These are phyloP conservation scores for Sporisorium exsertum DNA, from an alignment of 1,284 basidiomycete genomes.

Conservation along the genomic window DNA sequence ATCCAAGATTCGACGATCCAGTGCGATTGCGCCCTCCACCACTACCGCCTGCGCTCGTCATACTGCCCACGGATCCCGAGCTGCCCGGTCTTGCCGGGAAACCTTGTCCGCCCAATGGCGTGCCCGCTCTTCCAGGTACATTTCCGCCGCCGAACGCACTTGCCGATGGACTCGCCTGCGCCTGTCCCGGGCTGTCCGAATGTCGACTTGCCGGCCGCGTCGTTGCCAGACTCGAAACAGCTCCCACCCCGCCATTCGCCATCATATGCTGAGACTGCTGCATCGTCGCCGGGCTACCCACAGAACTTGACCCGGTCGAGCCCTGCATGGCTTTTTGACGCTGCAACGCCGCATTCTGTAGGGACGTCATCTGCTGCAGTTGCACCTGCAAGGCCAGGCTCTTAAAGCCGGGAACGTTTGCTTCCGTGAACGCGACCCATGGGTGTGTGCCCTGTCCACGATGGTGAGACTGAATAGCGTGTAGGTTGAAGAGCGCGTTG, in stretches of 20 bases:
- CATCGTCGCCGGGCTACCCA: slow-evolving; percentile 28
- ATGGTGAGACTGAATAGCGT: slow-evolving; percentile 52
- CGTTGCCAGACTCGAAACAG: slow-evolving; percentile 19
- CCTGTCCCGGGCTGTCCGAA: slow-evolving; percentile 34
- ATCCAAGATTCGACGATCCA: slow-evolving; percentile 26
- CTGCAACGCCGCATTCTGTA: slow-evolving; percentile 45
- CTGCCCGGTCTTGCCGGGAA: slow-evolving; percentile 38
- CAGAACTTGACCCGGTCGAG: slow-evolving; percentile 4
- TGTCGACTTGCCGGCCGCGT: slow-evolving; percentile 28
- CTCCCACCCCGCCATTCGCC: slow-evolving; percentile 23
- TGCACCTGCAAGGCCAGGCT: slow-evolving; percentile 50
- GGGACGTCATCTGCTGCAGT: slow-evolving; percentile 54
- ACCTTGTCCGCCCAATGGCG: slow-evolving; percentile 20
- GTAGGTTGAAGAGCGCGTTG: slow-evolving; percentile 54
- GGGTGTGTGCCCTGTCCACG: slow-evolving; percentile 53
- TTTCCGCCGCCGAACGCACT: slow-evolving; percentile 16
- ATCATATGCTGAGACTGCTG: slow-evolving; percentile 2
- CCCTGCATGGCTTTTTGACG: slow-evolving; percentile 31
- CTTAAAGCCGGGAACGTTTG: slow-evolving; percentile 44
- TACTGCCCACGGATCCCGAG: slow-evolving; percentile 41
- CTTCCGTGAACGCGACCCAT: slow-evolving; percentile 55
- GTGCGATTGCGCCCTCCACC: slow-evolving; percentile 20
- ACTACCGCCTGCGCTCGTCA: slow-evolving; percentile 29
- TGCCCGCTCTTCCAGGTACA: slow-evolving; percentile 18
- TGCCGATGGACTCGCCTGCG: slow-evolving; percentile 28